Percentiles rank a stretch among this genome's conserved stretches.
Evolutionary conservation across 352 stramenopile species (phyloP).

Genomic region (Halophytophthora polymorphica): DNA sequence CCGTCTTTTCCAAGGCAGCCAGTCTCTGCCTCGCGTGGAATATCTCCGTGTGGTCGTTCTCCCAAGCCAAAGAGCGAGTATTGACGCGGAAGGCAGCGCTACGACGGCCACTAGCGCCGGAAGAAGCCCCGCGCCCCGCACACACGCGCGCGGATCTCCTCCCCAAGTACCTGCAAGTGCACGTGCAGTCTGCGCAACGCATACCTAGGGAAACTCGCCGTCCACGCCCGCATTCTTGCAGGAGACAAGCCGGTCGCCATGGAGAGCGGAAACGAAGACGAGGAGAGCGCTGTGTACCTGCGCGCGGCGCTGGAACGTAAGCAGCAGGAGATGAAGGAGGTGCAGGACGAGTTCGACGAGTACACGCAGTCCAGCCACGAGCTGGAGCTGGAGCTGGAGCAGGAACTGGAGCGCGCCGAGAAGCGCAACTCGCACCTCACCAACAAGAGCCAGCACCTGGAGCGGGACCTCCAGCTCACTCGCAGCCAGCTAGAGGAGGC

Average conservation of each 20-base stretch:
- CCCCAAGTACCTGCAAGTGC: too few species aligned
- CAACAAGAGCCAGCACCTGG: conserved; percentile 46
- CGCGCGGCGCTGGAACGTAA: conserved; percentile 50
- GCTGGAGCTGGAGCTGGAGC: conserved; percentile 72
- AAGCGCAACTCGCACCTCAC: conserved; percentile 40
- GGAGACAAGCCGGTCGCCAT: conserved; percentile 4
- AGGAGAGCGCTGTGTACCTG: conserved; percentile 31
- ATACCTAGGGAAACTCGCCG: too few species aligned
- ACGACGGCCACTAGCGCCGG: too few species aligned
- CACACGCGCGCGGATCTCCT: too few species aligned
- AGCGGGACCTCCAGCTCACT: conserved; percentile 44
- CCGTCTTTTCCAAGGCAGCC: too few species aligned
- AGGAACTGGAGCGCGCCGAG: conserved; percentile 68
- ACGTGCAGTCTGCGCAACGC: too few species aligned
- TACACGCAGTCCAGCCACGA: conserved; percentile 82
- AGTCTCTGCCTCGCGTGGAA: too few species aligned
- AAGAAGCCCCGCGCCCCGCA: too few species aligned
- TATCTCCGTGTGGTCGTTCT: too few species aligned
- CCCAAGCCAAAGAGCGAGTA: too few species aligned
- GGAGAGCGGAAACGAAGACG: conserved; percentile 33
- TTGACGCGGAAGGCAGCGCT: too few species aligned
- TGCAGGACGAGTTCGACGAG: conserved; percentile 79
- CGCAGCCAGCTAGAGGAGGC: conserved; percentile 54
- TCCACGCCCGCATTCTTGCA: background rate
- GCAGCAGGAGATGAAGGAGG: conserved; percentile 56